Evolutionary conservation across 2,329 filamentous ascomycete genomes (phyloP), one percentile per base, ranked within the genome.

Genomic region (Paecilomyces variotii): DNA sequence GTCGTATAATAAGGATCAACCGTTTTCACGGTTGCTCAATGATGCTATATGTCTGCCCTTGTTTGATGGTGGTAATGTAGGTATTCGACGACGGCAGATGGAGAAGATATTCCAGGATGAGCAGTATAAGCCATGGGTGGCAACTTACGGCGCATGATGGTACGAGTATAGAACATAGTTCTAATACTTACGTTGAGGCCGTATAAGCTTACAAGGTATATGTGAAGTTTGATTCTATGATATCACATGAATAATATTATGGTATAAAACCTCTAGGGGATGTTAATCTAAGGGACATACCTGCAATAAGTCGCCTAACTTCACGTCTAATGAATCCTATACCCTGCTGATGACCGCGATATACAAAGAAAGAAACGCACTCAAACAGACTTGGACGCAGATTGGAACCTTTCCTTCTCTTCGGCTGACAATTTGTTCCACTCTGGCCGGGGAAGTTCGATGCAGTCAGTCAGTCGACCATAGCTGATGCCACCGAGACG

Each of bases 401-500:
- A 45, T 10, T 52, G 9, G 27, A 52, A 26, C 10, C 14, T 52
- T n/a, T 52, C 27, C 25, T 52, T 26, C 9, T 28, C 50, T n/a
- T 26, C 50, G 10, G 24, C 7, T 7, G 50, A 9, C 14, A 45
- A 45, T 3, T 45, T 14, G 24, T 56, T 25, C 28, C 45, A 56
- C 19, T 54, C 55, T 2, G 85, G 39, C 90, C 78, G 1, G 5
- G 81, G 82, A 19, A 94, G 72, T 77, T 95, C 90, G 27, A 89
- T 74, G 0, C 76, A 86, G 62, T 90, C 84, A 0, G 80, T 84
- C 0, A 81, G 74, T 52, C 90, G 80, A 0, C 80, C 86, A 70
- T 94, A 96, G 0, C 87, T 88, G 65, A 96, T 94, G 2, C 91
- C 91, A 14, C 91, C 91, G 12, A 96, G 67, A 54, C 91, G 82